Evolutionary conservation across 257 asterid species (phyloP).

Genomic region (Sherardia arvensis): DNA sequence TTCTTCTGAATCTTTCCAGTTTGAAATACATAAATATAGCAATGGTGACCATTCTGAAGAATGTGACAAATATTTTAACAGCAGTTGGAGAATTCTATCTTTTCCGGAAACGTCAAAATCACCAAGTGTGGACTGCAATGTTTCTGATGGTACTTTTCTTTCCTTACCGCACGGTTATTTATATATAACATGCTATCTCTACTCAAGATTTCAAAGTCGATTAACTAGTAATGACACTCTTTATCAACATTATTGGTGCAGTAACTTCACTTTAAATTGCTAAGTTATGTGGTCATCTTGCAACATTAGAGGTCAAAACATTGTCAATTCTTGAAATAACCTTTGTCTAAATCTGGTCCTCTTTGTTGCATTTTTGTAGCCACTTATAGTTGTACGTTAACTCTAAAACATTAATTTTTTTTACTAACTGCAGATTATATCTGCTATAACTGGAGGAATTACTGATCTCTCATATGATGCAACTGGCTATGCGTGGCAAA

Average conservation of each 20-base stretch:
- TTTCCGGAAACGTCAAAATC: conserved; percentile 42
- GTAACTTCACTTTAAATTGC: not conserved
- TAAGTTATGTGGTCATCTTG: not conserved
- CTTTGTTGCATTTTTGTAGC: too few relatives aligned
- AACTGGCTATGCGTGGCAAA: conserved; percentile 38
- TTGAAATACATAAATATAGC: conserved; percentile 45
- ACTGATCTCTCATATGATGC: conserved; percentile 40
- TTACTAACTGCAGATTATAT: conserved; percentile 21
- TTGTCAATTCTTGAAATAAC: not conserved
- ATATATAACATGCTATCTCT: not conserved
- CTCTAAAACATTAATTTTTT: not conserved
- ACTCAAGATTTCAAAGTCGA: not conserved
- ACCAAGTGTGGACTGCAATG: conserved; percentile 48
- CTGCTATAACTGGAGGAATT: conserved; percentile 41
- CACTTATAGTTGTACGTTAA: not conserved
- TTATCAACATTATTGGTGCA: not conserved
- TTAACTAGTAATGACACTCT: not conserved
- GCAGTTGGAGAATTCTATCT: conserved; percentile 39
- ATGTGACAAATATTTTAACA: conserved; percentile 42
- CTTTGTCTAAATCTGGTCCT: too few relatives aligned
- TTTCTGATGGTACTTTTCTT: conserved; percentile 33
- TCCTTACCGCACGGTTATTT: not conserved
- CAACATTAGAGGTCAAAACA: not conserved
- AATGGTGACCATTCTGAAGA: conserved; percentile 53
- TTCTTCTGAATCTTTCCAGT: conserved; percentile 30